Evolutionary conservation across 2,329 filamentous ascomycete genomes (phyloP), one percentile per base, ranked within the genome.

Genomic region (Fusarium redolens): DNA sequence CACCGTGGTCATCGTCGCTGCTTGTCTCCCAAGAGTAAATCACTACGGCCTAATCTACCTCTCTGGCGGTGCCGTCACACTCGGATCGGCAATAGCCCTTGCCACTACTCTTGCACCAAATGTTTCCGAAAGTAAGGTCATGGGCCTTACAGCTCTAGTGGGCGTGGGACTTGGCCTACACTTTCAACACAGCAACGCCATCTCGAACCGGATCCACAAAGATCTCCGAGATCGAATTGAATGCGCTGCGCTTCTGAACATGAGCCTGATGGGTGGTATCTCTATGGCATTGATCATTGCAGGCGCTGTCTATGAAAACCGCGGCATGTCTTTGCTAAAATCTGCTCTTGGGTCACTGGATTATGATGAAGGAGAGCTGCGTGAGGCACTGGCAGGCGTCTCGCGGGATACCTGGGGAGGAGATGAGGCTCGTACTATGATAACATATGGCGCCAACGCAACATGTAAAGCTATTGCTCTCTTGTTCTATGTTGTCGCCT

Each of bases 191-290:
- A 41, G 78, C 11, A 74, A 79, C 11, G 78, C 77, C 45, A 76
- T 82, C 17, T 77, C 77, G 14, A 79, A 78, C 41, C 69, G 75
- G 30, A 76, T 78, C 47, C 75, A 76, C 31, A 78, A 79, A 30
- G 64, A 79, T 20, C 69, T 70, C 4, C 65, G 77, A 12, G 65
- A 73, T 12, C 73, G 74, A 6, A 62, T 80, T 11, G 81, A 82
- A 63, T 75, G 75, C 47, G 69, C 78, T 15, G 77, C 79, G 1
- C 63, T 82, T n/a, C 79, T 80, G 65, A 81, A 79, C 69, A 77
- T 82, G 71, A 75, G 76, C 31, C 79, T 81, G 73, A 74, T 82
- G 52, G 78, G 75, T 9, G 59, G 66, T 8, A 63, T 72, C 22
- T 62, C 62, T 7, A 44, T 69, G 28, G 59, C 61, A 7, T 60